Evolutionary conservation across 768 basidiomycete species (phyloP).

Genomic region (Podaxis sp.): DNA sequence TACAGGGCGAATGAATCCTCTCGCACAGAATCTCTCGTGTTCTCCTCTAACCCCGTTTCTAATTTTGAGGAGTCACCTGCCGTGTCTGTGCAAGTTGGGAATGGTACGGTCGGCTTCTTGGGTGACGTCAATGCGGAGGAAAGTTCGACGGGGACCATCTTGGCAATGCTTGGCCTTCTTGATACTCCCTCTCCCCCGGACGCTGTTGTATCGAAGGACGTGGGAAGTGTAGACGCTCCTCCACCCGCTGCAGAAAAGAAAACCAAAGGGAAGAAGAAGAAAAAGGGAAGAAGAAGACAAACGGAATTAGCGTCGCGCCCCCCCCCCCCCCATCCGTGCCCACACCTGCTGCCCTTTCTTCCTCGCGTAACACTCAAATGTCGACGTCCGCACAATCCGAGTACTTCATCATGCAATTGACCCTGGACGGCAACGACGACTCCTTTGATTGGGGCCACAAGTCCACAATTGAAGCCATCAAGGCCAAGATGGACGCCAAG

Average conservation of each 20-base stretch:
- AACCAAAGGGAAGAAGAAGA: not conserved
- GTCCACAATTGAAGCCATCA: constrained; percentile 17
- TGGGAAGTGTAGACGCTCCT: not conserved
- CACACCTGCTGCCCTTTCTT: not conserved
- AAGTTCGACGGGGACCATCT: constrained; percentile 29
- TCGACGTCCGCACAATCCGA: not conserved
- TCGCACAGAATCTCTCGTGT: constrained; percentile 26
- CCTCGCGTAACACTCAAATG: not conserved
- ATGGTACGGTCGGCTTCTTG: constrained; percentile 36
- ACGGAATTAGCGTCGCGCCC: not conserved
- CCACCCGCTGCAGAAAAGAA: not conserved
- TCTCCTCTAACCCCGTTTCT: constrained; percentile 20
- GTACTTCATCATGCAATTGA: constrained; percentile 18
- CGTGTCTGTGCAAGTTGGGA: constrained; percentile 27
- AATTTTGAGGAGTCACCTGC: constrained; percentile 29
- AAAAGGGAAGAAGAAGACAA: constrained; percentile 2
- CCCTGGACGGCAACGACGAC: constrained; percentile 10
- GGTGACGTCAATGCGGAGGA: constrained; percentile 43
- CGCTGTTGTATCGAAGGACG: not conserved
- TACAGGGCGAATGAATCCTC: constrained; percentile 28
- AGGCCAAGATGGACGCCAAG: constrained; percentile 18
- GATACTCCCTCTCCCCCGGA: constrained; percentile 17
- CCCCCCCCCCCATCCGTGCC: not conserved
- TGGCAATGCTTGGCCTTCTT: constrained; percentile 37
- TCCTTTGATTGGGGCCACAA: constrained; percentile 8